Conservation (phyloP, 2,329 filamentous ascomycete genomes). For the Eutypa lata region DNA sequence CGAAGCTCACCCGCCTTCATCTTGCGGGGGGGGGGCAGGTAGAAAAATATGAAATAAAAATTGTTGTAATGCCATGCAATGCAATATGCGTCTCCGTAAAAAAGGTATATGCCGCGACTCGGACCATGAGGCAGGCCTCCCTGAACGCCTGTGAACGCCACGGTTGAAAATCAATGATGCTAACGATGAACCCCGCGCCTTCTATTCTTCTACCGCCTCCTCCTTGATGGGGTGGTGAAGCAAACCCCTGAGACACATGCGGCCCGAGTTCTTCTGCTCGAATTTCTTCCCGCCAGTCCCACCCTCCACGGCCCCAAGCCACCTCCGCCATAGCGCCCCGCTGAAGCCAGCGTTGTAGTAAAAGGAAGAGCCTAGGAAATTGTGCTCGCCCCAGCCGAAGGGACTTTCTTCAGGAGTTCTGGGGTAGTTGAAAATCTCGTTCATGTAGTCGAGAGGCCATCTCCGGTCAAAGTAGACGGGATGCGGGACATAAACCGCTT, state of each 20-base stretch:
- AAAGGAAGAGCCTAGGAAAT: slow-evolving; percentile 64
- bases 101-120: no score
- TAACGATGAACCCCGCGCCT: neutral
- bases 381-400: slow-evolving; percentile 61
- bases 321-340: slow-evolving; percentile 58
- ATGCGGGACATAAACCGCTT: neutral
- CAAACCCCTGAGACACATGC: slow-evolving; percentile 65
- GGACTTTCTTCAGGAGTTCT: slow-evolving; percentile 47
- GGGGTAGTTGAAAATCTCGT: slow-evolving; percentile 62
- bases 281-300: slow-evolving; percentile 30
- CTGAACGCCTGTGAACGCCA: slow-evolving; percentile 3
- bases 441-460: slow-evolving; percentile 56
- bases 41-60: no score
- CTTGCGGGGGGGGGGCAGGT: no score
- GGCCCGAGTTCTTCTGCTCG: slow-evolving; percentile 26
- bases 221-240: slow-evolving; percentile 63
- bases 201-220: slow-evolving; percentile 20
- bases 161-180: slow-evolving; percentile 13
- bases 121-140: no score
- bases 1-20: no score
- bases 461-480: slow-evolving; percentile 58
- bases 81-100: no score
- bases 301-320: slow-evolving; percentile 41
- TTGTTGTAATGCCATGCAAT: no score
- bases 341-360: slow-evolving; percentile 65